Evolutionary conservation across 495 filamentous ascomycete species (phyloP), one percentile per base, ranked within the genome.

Genomic region (Aspergillus nanangensis): DNA sequence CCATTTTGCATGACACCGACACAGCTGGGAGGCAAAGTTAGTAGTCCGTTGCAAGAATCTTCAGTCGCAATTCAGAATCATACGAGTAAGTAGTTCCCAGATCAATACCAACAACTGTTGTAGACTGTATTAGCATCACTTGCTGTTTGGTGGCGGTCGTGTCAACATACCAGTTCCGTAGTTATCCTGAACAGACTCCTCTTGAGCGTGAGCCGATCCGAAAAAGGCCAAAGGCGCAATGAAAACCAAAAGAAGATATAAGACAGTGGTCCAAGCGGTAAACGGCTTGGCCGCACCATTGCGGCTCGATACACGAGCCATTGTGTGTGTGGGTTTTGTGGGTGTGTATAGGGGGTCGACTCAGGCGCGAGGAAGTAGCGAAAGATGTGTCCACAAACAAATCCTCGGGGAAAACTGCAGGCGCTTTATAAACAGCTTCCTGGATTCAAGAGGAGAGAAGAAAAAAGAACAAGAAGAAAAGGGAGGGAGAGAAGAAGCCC

Each of bases 1-100:
- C 93, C 93, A 67, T 88, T 87, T 64, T 95, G 90, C 94, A 97
- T 97, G 60, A 98, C 87, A 86, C 91, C 93, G 55, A 97, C 93
- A 73, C 93, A 98, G 54, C n/a, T n/a, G n/a, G n/a, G n/a, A n/a
- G n/a, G n/a, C n/a, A n/a, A n/a, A 35, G 54, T 61, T 55, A 63
- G 60, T 44, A 15, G 33, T 14, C 19, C 25, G 19, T 29, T 36
- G 5, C n/a, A n/a, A n/a, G n/a, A n/a, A n/a, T n/a, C n/a, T n/a
- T n/a, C n/a, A n/a, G n/a, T n/a, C n/a, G n/a, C n/a, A n/a, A n/a
- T n/a, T n/a, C n/a, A n/a, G n/a, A n/a, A 20, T 62, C 74, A 35
- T 70, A 79, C 72, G 90, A 95, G 79, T 98, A 98, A 40, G 93
- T 98, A 38, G 93, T 98, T 70, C 93, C 93, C 65, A 98, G 71